A percentile compares a stretch with the other conserved stretches of the same genome.
Evolutionary conservation across 345 rosid species (phyloP).

Genomic region (Punica granatum): DNA sequence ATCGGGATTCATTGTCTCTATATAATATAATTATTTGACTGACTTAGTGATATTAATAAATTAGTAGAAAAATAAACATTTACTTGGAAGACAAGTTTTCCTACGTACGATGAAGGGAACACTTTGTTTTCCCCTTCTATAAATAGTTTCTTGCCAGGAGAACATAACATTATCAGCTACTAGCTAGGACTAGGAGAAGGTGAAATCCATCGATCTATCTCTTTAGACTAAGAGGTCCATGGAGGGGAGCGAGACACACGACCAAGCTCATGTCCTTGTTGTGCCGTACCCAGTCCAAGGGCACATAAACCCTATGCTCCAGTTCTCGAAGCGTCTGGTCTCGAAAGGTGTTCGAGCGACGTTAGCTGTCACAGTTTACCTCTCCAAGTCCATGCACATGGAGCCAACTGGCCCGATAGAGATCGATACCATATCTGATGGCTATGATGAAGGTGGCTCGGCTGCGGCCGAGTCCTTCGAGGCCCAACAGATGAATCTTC

Average conservation of each 20-base stretch:
- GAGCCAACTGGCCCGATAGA: constrained; percentile 4
- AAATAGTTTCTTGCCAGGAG: too few species aligned
- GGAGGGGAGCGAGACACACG: not conserved
- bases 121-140: too few species aligned
- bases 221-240: not conserved
- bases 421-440: constrained; percentile 36
- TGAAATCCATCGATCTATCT: too few species aligned
- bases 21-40: too few species aligned
- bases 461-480: constrained; percentile 11
- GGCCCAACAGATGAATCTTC: not conserved
- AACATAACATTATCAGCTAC: too few species aligned
- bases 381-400: constrained; percentile 10
- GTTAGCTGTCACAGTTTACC: constrained; percentile 15
- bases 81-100: too few species aligned
- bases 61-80: too few species aligned
- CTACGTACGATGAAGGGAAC: too few species aligned
- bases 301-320: constrained; percentile 34
- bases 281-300: constrained; percentile 28
- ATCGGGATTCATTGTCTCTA: too few species aligned
- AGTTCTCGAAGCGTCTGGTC: constrained; percentile 28
- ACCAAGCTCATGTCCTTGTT: constrained; percentile 21
- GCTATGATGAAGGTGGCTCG: constrained; percentile 24
- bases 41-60: too few species aligned
- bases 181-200: too few species aligned
- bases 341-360: constrained; percentile 24